These are phyloP conservation scores for Papiliotrema fonsecae DNA, from an alignment of 1,284 basidiomycete species.

Conservation along the genomic window DNA sequence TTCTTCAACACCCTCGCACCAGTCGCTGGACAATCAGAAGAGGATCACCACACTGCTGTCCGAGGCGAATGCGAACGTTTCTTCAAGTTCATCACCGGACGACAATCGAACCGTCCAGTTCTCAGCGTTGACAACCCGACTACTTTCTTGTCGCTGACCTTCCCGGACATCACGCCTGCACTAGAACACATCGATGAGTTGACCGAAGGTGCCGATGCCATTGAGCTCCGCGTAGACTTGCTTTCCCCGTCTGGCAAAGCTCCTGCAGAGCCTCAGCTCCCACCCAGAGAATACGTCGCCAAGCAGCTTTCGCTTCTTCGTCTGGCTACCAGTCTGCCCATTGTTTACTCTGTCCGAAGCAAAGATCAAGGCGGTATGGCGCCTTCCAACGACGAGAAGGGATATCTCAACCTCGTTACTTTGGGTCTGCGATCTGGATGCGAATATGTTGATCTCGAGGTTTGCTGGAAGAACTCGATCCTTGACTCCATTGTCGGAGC, in stretches of 20 bases:
- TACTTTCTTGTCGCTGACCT: constrained; percentile 89
- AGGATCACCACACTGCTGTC: constrained; percentile 40
- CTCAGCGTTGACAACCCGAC: constrained; percentile 60
- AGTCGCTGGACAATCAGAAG: constrained; percentile 29
- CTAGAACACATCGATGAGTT: constrained; percentile 67
- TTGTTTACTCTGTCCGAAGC: constrained; percentile 89
- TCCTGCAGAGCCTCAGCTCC: constrained; percentile 55
- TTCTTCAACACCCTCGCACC: constrained; percentile 63
- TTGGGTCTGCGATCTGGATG: constrained; percentile 77
- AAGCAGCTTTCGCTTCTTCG: constrained; percentile 77
- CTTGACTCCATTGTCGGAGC: constrained; percentile 59
- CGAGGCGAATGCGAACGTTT: constrained; percentile 53
- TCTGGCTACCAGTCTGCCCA: constrained; percentile 71
- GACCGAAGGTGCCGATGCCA: constrained; percentile 79
- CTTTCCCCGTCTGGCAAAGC: constrained; percentile 56
- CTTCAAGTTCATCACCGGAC: constrained; percentile 83
- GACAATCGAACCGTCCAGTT: constrained; percentile 62
- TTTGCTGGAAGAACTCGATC: constrained; percentile 63
- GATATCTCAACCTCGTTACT: constrained; percentile 71
- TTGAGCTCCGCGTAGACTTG: constrained; percentile 91
- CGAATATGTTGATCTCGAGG: constrained; percentile 92
- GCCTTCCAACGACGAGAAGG: constrained; percentile 70
- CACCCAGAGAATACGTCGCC: constrained; percentile 68
- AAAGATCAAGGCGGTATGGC: constrained; percentile 85
- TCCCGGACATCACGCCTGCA: constrained; percentile 74